These are phyloP conservation scores for Emmonsiellopsis sp. DNA, from an alignment of 2,329 filamentous ascomycete species.

Conservation along the genomic window DNA sequence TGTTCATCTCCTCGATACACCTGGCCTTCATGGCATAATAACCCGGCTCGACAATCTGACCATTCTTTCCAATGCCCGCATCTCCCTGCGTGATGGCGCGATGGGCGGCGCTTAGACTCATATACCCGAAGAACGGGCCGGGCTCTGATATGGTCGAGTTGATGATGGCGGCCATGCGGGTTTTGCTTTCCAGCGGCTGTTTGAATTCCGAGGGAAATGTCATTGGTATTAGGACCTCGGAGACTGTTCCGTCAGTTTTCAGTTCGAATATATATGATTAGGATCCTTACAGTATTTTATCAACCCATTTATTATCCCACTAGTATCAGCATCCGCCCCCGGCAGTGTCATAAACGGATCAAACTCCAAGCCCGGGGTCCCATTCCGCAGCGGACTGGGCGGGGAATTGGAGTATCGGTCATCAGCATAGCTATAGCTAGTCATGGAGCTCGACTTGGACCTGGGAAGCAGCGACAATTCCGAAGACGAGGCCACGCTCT, in stretches of 20 bases:
- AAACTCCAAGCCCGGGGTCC: slow-evolving; percentile 19
- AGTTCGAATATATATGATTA: not conserved
- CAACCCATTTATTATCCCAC: slow-evolving; percentile 18
- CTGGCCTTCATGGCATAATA: slow-evolving; percentile 31
- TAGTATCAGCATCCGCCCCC: slow-evolving; percentile 17
- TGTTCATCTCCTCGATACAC: slow-evolving; percentile 26
- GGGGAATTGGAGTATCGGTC: not conserved
- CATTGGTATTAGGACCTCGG: slow-evolving; percentile 29
- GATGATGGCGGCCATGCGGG: slow-evolving; percentile 23
- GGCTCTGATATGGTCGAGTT: slow-evolving; percentile 25
- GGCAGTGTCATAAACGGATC: slow-evolving; percentile 29
- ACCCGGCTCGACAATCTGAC: slow-evolving; percentile 23
- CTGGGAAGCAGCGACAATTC: not conserved
- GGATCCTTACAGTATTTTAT: slow-evolving; percentile 26
- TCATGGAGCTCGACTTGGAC: not conserved
- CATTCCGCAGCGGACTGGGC: not conserved
- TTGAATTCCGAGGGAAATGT: slow-evolving; percentile 28
- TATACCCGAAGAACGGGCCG: slow-evolving; percentile 30
- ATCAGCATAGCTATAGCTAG: not conserved
- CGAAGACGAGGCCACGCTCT: not conserved
- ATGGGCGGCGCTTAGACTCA: slow-evolving; percentile 33
- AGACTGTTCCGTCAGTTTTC: slow-evolving; percentile 16
- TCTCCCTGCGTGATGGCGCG: slow-evolving; percentile 23
- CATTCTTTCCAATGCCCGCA: slow-evolving; percentile 15
- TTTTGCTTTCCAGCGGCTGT: slow-evolving; percentile 13